A percentile compares a stretch with the other conserved stretches of the same genome.
These are phyloP conservation scores for Phylloporus sp. DNA, from an alignment of 768 basidiomycete genomes.

Conservation along the genomic window DNA sequence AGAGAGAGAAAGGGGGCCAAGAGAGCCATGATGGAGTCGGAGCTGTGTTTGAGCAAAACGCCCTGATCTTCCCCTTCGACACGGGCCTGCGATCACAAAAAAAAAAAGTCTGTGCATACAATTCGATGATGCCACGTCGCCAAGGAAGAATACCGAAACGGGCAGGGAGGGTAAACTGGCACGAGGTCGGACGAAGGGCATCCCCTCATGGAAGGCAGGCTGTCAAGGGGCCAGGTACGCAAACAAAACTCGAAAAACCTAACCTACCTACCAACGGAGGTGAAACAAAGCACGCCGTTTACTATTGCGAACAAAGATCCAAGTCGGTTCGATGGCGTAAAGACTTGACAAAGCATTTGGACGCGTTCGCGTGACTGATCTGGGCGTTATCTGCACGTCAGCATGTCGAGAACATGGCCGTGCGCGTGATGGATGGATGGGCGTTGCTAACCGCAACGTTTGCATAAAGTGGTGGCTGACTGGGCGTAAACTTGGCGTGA, in stretches of 20 bases:
- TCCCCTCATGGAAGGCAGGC: slow-evolving; percentile 24
- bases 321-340: not conserved
- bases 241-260: slow-evolving; percentile 2
- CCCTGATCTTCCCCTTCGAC: slow-evolving; percentile 30
- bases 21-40: slow-evolving; percentile 13
- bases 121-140: slow-evolving; percentile 26
- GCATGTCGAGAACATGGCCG: not conserved
- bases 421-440: slow-evolving; percentile 5
- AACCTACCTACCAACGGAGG: slow-evolving; percentile 8
- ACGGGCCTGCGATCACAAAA: slow-evolving; percentile 16
- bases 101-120: slow-evolving; percentile 15
- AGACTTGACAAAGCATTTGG: not conserved
- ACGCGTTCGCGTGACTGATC: slow-evolving; percentile 8
- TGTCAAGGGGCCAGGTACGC: slow-evolving; percentile 19
- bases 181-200: slow-evolving; percentile 27
- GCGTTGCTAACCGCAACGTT: slow-evolving; percentile 6
- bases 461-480: slow-evolving; percentile 6
- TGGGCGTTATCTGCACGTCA: not conserved
- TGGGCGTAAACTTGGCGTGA: slow-evolving; percentile 9
- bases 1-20: not conserved
- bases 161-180: slow-evolving; percentile 24
- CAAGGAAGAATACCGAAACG: slow-evolving; percentile 23
- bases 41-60: slow-evolving; percentile 22
- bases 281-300: slow-evolving; percentile 12
- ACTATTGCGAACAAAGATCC: slow-evolving; percentile 15